Base-by-base conservation (phyloP, 805 yeast genomes). In the Yamadazyma endophytica region DNA sequence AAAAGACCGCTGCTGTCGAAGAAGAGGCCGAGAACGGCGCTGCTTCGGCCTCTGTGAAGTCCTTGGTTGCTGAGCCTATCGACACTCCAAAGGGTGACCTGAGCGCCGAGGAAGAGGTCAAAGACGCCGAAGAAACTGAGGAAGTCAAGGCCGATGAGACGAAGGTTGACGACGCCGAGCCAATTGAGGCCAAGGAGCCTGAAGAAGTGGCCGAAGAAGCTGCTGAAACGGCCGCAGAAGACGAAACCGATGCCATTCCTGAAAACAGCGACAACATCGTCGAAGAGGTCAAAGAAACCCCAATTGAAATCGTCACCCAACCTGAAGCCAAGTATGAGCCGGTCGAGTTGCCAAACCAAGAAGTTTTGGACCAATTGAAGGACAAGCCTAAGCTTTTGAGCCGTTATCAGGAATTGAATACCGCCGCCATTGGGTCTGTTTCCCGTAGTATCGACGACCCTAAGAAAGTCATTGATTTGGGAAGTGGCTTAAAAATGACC, bases 401-500 rank as follows among this genome's bases (percentile, higher is more conserved):
- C 37, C 61, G 70, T 29, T 75, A 74, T 56, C 56, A 67, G 39
- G 77, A 66, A 33, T 64, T 73, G 47, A 71, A 69, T 42, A 47
- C 61, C 3, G 58, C 71, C 16, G 76, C 77, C n/a, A 50, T 56
- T 31, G 63, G 62, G 30, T 64, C 77, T 6, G 56, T 68, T 44
- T 54, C 68, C 25, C 63, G 63, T 21, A 55, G 51, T 25, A 56
- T 73, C 37, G 71, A 66, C 35, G 75, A 72, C 44, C 73, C 75
- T 2, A 65, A 69, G 40, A 62, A 70, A 51, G 50, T 65, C 15
- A 52, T 74, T 40, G 69, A 71, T 42, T 56, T 75, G 39, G 81
- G 81, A 33, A 66, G 71, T 26, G 79, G 79, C 13, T 61, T 74
- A 49, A 59, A 49, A 28, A 59, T 75, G 61, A 68, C 79, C 27